A percentile compares a stretch with the other conserved stretches of the same genome.
These are phyloP conservation scores for Rhodotorula taiwanensis DNA, from an alignment of 768 basidiomycete genomes.

Conservation along the genomic window DNA sequence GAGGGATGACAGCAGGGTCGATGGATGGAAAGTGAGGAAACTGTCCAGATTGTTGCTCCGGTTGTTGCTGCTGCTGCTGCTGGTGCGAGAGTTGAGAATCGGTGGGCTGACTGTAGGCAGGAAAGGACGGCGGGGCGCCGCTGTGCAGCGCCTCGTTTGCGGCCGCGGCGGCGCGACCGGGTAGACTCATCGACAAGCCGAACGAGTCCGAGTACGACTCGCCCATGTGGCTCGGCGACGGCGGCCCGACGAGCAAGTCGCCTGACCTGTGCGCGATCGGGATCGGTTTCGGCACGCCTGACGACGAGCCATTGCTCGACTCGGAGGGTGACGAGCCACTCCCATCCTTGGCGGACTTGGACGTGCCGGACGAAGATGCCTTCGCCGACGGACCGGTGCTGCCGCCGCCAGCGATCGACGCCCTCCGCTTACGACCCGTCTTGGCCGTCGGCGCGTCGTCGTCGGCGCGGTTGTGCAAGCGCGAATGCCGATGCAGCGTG, in stretches of 20 bases:
- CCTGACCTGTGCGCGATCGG: neutral
- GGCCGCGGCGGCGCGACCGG: constrained; percentile 6
- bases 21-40: constrained; percentile 12
- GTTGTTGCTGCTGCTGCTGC: neutral
- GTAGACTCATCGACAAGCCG: constrained; percentile 12
- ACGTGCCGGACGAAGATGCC: neutral
- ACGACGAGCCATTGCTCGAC: constrained; percentile 5
- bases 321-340: neutral
- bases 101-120: constrained; percentile 26
- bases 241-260: neutral
- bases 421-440: constrained; percentile 12
- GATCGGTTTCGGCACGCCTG: neutral
- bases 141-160: constrained; percentile 4
- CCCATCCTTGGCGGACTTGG: neutral
- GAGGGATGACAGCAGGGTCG: constrained; percentile 26
- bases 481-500: constrained; percentile 39
- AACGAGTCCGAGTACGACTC: neutral
- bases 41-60: neutral
- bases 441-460: constrained; percentile 26
- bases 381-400: neutral
- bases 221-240: neutral
- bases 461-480: constrained; percentile 34
- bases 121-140: constrained; percentile 23
- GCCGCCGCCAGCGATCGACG: constrained; percentile 4
- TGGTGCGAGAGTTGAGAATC: neutral